Conservation (phyloP, 2,329 filamentous ascomycete species). For the Cephalotrichum gorgonifer region DNA sequence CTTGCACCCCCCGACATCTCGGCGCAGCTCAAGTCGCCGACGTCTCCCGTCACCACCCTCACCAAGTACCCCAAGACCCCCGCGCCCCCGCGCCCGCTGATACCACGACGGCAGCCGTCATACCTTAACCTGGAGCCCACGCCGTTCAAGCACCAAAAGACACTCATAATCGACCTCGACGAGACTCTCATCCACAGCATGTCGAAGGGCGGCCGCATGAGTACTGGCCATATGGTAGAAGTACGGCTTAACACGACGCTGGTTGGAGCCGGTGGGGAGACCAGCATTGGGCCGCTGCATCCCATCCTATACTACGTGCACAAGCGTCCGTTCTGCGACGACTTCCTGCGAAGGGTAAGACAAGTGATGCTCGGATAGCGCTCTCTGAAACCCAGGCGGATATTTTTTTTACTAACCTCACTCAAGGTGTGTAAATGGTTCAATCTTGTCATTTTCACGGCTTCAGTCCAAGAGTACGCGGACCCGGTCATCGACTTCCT, state of each 20-base stretch:
- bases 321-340: slow-evolving; percentile 93
- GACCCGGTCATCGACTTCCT: slow-evolving; percentile 99
- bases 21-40: slow-evolving; percentile 85
- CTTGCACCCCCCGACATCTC: slow-evolving; percentile 43
- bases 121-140: slow-evolving; percentile 57
- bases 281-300: slow-evolving; percentile 71
- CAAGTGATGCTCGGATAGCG: neutral
- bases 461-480: slow-evolving; percentile 95
- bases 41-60: slow-evolving; percentile 65
- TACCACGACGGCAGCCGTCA: slow-evolving; percentile 81
- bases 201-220: slow-evolving; percentile 92
- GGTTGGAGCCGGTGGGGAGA: slow-evolving; percentile 55
- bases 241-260: slow-evolving; percentile 72
- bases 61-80: slow-evolving; percentile 88
- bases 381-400: neutral
- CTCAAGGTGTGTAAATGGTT: slow-evolving; percentile 87
- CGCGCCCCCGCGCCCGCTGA: slow-evolving; percentile 77
- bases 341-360: slow-evolving; percentile 75
- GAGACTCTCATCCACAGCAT: slow-evolving; percentile 98
- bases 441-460: slow-evolving; percentile 92
- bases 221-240: slow-evolving; percentile 97
- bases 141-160: slow-evolving; percentile 64
- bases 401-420: slow-evolving; percentile 11
- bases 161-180: slow-evolving; percentile 87
- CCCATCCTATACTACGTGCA: slow-evolving; percentile 98